Evolutionary conservation across 345 rosid species (phyloP), one percentile per base, ranked within the genome.

Genomic region (Populus ilicifolia): DNA sequence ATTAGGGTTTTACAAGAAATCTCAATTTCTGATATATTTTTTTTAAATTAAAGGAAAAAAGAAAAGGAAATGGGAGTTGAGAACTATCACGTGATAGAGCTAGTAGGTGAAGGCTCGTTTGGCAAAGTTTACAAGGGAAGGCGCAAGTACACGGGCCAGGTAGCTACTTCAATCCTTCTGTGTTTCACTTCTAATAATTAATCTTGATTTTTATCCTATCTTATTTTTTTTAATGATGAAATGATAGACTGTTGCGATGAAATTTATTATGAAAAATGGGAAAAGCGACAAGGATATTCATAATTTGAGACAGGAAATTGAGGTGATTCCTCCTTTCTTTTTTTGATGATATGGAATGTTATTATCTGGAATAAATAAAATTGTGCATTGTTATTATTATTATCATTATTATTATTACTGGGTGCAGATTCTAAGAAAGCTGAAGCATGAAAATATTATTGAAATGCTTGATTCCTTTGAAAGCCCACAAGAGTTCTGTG

Each of bases 391-490:
- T 41, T 13, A 41, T 41, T 41, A 41, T 41, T 41, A 2, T 41
- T 10, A 12, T 41, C 2, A 41, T 10, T 10, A 12, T 41, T 10
- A 41, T 10, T 52, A 3, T 23, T 71, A 10, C 61, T 35, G 5
- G 18, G 20, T 73, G 39, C 86, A 95, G 99, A 96, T 96, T 85
- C 80, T 96, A 73, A 85, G 97, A 79, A 96, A 93, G 90, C 84
- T 96, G 81, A 92, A 93, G 89, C 99, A 96, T 82, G 93, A 84
- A 80, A 96, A 96, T 80, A 93, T 96, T 25, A 96, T 96, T 63
- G 89, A 87, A 87, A 96, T 96, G 99, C 94, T 96, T 13, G 99
- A 96, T 86, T 93, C 98, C 23, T 96, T 96, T 76, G 99, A 96
- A 77, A 96, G 89, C 82, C 92, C 90, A 23, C 90, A 92, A 77